These are phyloP conservation scores for Clavispora asparagi DNA, from an alignment of 805 yeast species.

Conservation along the genomic window DNA sequence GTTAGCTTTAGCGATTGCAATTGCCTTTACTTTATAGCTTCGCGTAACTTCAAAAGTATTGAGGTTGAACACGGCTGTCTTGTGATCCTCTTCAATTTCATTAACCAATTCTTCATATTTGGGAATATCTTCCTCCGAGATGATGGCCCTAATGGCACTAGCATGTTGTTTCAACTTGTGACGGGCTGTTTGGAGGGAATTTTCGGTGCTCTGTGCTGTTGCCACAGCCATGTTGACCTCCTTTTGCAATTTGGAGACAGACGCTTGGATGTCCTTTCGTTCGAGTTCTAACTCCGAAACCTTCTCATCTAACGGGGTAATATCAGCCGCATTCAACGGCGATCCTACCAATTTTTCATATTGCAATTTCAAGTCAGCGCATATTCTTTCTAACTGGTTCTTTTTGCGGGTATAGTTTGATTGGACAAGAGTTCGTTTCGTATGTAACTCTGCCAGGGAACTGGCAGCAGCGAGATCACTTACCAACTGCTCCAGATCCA, in stretches of 20 bases:
- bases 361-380: neutral
- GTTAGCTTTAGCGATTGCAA: slow-evolving; percentile 51
- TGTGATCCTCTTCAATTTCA: slow-evolving; percentile 59
- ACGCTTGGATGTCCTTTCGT: neutral
- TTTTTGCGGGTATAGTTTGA: neutral
- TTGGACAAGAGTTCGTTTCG: neutral
- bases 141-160: slow-evolving; percentile 18
- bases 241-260: neutral
- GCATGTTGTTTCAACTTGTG: slow-evolving; percentile 3
- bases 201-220: slow-evolving; percentile 1
- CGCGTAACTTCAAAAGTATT: slow-evolving; percentile 67
- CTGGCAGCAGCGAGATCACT: slow-evolving; percentile 47
- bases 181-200: slow-evolving; percentile 1
- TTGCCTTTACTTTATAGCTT: slow-evolving; percentile 65
- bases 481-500: slow-evolving; percentile 46
- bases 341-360: neutral
- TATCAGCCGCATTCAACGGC: neutral
- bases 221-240: neutral
- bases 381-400: neutral
- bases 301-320: slow-evolving; percentile 3
- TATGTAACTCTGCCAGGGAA: neutral
- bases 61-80: slow-evolving; percentile 55
- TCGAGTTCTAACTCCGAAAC: neutral
- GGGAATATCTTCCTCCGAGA: slow-evolving; percentile 36
- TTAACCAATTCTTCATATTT: slow-evolving; percentile 46